Percentiles rank a stretch among this genome's conserved stretches.
These are phyloP conservation scores for Claviceps paspali DNA, from an alignment of 2,329 filamentous ascomycete species.

Conservation along the genomic window DNA sequence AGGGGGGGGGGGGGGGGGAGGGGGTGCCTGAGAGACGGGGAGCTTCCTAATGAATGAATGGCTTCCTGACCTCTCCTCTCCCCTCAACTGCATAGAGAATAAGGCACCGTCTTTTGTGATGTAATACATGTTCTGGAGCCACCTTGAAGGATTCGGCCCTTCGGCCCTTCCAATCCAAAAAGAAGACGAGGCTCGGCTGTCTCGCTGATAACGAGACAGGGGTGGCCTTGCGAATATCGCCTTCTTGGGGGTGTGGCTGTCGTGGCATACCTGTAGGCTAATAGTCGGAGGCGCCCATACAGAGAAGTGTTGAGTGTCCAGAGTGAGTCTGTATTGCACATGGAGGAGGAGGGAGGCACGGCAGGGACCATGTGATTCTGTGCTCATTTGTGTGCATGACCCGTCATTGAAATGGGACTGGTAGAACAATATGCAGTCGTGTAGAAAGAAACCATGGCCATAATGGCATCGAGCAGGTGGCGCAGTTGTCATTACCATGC, in stretches of 20 bases:
- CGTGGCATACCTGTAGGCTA: too few species aligned
- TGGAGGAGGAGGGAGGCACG: not conserved
- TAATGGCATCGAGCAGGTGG: not conserved
- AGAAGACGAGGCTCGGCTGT: not conserved
- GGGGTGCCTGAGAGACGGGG: too few species aligned
- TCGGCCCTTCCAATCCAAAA: conserved; percentile 3
- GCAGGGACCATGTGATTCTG: not conserved
- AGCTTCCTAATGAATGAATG: too few species aligned
- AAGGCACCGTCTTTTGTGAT: too few species aligned
- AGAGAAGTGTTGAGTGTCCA: not conserved
- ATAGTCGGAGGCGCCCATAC: too few species aligned
- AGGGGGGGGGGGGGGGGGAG: too few species aligned
- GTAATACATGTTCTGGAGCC: too few species aligned
- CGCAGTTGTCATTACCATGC: not conserved
- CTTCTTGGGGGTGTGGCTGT: not conserved
- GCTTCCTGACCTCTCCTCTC: too few species aligned
- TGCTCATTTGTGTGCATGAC: not conserved
- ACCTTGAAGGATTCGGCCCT: not conserved
- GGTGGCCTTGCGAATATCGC: not conserved
- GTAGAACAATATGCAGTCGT: not conserved
- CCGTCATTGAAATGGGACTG: not conserved
- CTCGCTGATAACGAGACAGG: conserved; percentile 1
- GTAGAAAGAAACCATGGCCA: not conserved
- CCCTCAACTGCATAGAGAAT: too few species aligned
- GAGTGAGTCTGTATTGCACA: not conserved